These are phyloP conservation scores for Russula abietina DNA, from an alignment of 768 basidiomycete species.

Conservation along the genomic window DNA sequence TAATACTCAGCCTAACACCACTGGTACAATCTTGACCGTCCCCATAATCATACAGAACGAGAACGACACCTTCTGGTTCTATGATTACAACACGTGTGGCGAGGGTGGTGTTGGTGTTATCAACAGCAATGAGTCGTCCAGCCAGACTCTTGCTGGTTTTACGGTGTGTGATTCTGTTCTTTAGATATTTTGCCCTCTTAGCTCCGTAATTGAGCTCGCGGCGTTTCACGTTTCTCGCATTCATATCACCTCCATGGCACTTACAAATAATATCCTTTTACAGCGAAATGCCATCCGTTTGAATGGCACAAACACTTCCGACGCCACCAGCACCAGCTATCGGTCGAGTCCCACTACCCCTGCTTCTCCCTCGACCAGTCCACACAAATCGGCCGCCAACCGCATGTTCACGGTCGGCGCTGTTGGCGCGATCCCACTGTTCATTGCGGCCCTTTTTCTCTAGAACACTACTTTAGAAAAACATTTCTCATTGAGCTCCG, in stretches of 20 bases:
- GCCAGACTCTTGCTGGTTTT: conserved; percentile 38
- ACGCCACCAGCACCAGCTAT: neutral
- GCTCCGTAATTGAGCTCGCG: conserved; percentile 7
- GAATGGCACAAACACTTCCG: conserved; percentile 41
- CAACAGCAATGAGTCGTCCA: conserved; percentile 44
- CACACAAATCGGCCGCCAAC: conserved; percentile 8
- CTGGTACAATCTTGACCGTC: conserved; percentile 41
- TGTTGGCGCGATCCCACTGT: conserved; percentile 11
- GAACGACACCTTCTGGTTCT: conserved; percentile 53
- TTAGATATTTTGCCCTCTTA: neutral
- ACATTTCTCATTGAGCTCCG: neutral
- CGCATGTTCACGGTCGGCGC: conserved; percentile 6
- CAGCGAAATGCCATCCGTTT: conserved; percentile 54
- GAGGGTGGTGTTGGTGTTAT: conserved; percentile 57
- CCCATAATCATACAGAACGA: conserved; percentile 39
- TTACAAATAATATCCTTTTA: conserved; percentile 2
- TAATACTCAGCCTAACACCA: conserved; percentile 42
- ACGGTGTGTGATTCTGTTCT: conserved; percentile 32
- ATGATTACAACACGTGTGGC: conserved; percentile 48
- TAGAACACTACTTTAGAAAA: no score
- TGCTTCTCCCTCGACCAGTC: conserved; percentile 6
- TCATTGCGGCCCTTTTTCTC: conserved; percentile 17
- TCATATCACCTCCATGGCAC: conserved; percentile 1
- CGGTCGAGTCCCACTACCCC: conserved; percentile 17
- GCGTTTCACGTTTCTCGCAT: conserved; percentile 5